phyloP scores from a whole-genome alignment of 352 stramenopile species.

The Globisporangium cystogenes region DNA sequence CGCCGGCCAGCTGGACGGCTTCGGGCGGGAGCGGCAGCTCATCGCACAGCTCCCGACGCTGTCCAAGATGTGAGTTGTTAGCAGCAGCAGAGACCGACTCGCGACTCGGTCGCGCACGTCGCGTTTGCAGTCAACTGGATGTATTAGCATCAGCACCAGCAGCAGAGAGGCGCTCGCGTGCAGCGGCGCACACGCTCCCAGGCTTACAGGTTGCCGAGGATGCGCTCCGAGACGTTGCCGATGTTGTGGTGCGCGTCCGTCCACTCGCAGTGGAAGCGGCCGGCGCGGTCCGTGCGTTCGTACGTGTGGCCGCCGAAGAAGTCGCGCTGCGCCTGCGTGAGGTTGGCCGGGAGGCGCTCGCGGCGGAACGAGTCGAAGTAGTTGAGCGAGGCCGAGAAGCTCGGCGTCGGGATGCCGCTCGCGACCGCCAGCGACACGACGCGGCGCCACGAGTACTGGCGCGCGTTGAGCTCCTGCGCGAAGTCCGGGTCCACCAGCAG shows the following conservation, averaged over 20 bases:
- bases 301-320: conserved; percentile 99
- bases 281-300: conserved; percentile 93
- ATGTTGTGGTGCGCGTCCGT: conserved; percentile 97
- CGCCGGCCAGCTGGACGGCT: conserved; percentile 14
- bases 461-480: conserved; percentile 91
- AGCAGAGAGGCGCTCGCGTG: background rate
- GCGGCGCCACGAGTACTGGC: conserved; percentile 95
- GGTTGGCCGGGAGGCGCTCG: conserved; percentile 92
- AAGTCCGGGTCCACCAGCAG: conserved; percentile 98
- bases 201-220: conserved; percentile 88
- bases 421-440: conserved; percentile 96
- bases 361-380: conserved; percentile 99
- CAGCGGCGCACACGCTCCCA: background rate
- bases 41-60: conserved; percentile 59
- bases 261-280: conserved; percentile 97
- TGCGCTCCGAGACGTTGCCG: conserved; percentile 92
- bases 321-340: conserved; percentile 99
- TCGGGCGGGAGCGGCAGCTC: conserved; percentile 47
- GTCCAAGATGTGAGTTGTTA: conserved; percentile 58
- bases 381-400: conserved; percentile 90
- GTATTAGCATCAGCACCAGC: background rate
- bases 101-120: too few species aligned
- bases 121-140: background rate
- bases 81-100: background rate
- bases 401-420: conserved; percentile 90